phyloP scores from a whole-genome alignment of 2,329 filamentous ascomycete species.

The Gremmenia infestans region DNA sequence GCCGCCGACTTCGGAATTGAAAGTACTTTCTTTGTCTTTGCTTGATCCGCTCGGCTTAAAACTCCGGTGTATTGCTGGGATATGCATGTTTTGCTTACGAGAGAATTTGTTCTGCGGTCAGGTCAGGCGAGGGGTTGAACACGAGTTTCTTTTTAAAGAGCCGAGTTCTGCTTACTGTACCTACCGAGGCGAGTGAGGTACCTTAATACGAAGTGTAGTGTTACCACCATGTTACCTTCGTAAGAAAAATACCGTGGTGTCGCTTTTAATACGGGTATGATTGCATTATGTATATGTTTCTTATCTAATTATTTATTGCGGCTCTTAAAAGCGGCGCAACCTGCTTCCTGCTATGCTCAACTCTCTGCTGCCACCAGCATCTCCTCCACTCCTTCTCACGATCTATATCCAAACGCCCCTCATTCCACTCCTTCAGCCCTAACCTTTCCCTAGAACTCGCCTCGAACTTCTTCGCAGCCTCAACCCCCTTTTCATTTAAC shows the following conservation, averaged over 20 bases:
- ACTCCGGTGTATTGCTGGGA: no score
- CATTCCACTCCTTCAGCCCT: constrained; percentile 50
- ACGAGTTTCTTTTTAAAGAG: no score
- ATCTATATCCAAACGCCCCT: constrained; percentile 42
- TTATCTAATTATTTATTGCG: constrained; percentile 33
- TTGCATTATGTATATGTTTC: not conserved
- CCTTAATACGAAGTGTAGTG: no score
- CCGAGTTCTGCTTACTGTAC: no score
- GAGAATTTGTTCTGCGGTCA: no score
- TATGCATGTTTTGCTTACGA: no score
- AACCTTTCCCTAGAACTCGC: constrained; percentile 42
- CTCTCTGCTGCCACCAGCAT: constrained; percentile 62
- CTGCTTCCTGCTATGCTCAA: constrained; percentile 62
- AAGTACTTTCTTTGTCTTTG: no score
- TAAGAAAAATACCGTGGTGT: not conserved
- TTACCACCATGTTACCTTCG: no score
- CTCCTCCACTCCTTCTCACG: constrained; percentile 43
- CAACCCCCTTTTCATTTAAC: constrained; percentile 42
- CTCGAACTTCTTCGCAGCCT: constrained; percentile 52
- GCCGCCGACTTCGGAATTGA: no score
- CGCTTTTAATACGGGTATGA: not conserved
- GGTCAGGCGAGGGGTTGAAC: no score
- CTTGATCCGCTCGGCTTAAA: no score
- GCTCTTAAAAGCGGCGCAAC: constrained; percentile 63
- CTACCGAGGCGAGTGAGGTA: no score